phyloP scores from a whole-genome alignment of 108 stramenopile genomes.

The Tribonema minus region DNA sequence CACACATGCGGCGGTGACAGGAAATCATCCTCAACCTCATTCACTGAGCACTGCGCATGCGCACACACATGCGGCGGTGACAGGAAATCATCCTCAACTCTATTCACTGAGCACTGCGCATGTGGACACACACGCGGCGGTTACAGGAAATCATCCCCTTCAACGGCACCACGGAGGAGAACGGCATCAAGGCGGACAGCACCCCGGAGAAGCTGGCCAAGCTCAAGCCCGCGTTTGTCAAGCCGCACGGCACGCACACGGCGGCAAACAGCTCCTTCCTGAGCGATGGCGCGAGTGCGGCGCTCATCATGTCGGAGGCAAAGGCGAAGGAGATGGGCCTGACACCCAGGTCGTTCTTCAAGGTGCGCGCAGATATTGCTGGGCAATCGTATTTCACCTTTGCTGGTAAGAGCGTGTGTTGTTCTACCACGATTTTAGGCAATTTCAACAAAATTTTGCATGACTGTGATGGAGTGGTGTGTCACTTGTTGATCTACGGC shows the following conservation, averaged over 20 bases:
- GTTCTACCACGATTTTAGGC: no score
- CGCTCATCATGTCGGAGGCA: conserved; percentile 77
- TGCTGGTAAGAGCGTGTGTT: no score
- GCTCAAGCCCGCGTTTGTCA: conserved; percentile 94
- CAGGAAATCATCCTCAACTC: no score
- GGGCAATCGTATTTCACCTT: not conserved
- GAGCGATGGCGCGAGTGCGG: conserved; percentile 93
- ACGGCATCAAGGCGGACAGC: conserved; percentile 90
- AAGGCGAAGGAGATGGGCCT: conserved; percentile 90
- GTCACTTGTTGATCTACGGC: no score
- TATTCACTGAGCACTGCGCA: no score
- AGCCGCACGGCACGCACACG: conserved; percentile 92
- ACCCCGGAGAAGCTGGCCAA: conserved; percentile 81
- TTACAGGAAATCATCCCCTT: conserved; percentile 34
- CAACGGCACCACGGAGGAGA: conserved; percentile 78
- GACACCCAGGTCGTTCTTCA: conserved; percentile 68
- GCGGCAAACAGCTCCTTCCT: conserved; percentile 94
- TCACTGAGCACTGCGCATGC: no score
- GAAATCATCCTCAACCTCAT: no score
- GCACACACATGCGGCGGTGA: no score
- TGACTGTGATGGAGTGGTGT: no score
- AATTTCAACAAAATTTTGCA: no score
- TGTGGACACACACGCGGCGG: not conserved
- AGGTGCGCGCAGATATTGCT: conserved; percentile 26
- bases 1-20: no score